Evolutionary conservation across 2,329 filamentous ascomycete genomes (phyloP).

Genomic region (Zymoseptoria pseudotritici): DNA sequence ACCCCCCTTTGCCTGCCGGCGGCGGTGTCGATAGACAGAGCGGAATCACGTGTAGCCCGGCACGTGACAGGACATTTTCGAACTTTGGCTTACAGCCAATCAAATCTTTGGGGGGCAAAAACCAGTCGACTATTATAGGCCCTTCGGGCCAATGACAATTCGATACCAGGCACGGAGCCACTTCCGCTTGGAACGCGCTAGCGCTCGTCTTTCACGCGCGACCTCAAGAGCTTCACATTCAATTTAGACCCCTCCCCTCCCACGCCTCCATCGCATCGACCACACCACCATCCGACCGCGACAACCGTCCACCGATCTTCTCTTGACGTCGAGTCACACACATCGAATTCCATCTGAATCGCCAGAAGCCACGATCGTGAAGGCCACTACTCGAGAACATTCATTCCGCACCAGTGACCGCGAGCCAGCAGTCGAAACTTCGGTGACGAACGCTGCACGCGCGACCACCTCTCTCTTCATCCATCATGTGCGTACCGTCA

Average conservation of each 20-base stretch:
- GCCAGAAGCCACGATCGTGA: background rate
- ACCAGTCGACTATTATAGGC: too few relatives aligned
- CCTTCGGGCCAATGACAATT: too few relatives aligned
- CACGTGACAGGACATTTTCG: too few relatives aligned
- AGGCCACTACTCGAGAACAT: background rate
- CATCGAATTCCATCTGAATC: background rate
- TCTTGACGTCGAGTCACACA: background rate
- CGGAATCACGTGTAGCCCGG: too few relatives aligned
- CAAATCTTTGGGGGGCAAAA: too few relatives aligned
- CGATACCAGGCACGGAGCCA: background rate
- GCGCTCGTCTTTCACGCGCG: background rate
- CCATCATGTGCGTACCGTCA: background rate
- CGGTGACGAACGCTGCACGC: background rate
- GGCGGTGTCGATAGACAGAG: too few relatives aligned
- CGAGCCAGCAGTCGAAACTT: background rate
- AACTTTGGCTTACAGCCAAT: too few relatives aligned
- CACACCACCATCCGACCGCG: background rate
- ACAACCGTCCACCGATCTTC: background rate
- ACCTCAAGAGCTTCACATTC: background rate
- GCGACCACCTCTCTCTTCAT: background rate
- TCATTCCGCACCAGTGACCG: background rate
- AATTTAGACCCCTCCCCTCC: background rate
- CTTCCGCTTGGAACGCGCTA: background rate
- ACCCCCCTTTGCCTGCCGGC: too few relatives aligned
- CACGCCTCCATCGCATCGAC: background rate